A percentile compares a stretch with the other conserved stretches of the same genome.
These are phyloP conservation scores for Arxiozyma heterogenica DNA, from an alignment of 1,139 yeast genomes.

Conservation along the genomic window DNA sequence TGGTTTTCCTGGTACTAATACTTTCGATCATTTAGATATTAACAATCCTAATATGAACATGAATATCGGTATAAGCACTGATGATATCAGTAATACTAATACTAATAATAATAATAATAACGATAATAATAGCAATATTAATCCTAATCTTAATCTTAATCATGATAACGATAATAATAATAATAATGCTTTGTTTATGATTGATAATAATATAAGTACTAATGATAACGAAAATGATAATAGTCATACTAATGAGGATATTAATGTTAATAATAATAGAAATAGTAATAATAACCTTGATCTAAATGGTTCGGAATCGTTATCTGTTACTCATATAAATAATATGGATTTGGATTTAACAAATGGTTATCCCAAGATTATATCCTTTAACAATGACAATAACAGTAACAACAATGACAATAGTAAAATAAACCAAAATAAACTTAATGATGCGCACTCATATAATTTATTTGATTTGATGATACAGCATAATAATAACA, in stretches of 20 bases:
- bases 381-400: neutral
- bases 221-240: slow-evolving; percentile 6
- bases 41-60: slow-evolving; percentile 7
- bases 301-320: neutral
- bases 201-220: neutral
- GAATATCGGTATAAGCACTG: neutral
- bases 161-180: slow-evolving; percentile 10
- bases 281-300: neutral
- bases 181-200: slow-evolving; percentile 22
- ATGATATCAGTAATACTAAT: slow-evolving; percentile 1
- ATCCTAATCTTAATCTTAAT: no score
- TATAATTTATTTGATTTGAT: neutral
- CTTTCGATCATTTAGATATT: neutral
- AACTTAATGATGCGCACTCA: neutral
- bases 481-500: neutral
- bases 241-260: slow-evolving; percentile 4
- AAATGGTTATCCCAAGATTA: neutral
- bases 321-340: neutral
- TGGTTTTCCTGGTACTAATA: neutral
- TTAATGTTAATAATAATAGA: slow-evolving; percentile 12
- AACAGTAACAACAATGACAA: no score
- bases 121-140: slow-evolving; percentile 12
- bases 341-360: neutral
- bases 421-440: neutral
- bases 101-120: slow-evolving; percentile 10